These are phyloP conservation scores for Malassezia arunalokei DNA, from an alignment of 1,284 basidiomycete species.

Conservation along the genomic window DNA sequence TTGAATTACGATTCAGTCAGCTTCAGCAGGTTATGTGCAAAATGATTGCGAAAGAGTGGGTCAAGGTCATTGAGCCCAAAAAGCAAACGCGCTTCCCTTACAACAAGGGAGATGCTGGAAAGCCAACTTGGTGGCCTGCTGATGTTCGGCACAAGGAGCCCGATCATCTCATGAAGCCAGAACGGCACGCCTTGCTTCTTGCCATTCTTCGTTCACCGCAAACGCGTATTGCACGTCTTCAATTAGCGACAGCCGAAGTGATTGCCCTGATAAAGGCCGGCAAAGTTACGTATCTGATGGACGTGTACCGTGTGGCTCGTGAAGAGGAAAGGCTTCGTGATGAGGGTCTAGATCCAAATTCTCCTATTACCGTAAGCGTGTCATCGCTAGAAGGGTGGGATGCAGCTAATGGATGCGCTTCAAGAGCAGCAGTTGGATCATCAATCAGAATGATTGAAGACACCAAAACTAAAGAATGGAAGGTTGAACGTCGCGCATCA, in stretches of 20 bases:
- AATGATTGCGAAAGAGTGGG: conserved; percentile 50
- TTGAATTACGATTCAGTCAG: conserved; percentile 44
- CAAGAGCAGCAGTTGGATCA: not conserved
- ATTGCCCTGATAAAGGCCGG: conserved; percentile 48
- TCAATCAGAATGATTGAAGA: not conserved
- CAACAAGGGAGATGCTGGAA: conserved; percentile 50
- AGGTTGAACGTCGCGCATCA: not conserved
- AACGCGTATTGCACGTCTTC: conserved; percentile 48
- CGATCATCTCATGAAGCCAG: conserved; percentile 50
- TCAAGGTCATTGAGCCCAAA: conserved; percentile 51
- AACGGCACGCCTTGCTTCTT: conserved; percentile 49
- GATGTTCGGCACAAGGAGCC: conserved; percentile 51
- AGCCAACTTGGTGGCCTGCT: conserved; percentile 52
- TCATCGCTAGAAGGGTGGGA: conserved; percentile 35
- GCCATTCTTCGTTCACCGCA: conserved; percentile 48
- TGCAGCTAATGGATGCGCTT: not conserved
- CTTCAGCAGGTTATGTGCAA: conserved; percentile 52
- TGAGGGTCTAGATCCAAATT: conserved; percentile 16
- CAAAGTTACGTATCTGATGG: conserved; percentile 49
- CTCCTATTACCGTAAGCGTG: conserved; percentile 29
- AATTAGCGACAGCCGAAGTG: conserved; percentile 50
- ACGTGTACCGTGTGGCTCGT: conserved; percentile 51
- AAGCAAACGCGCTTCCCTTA: conserved; percentile 52
- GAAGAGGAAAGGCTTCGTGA: conserved; percentile 38
- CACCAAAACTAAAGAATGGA: not conserved